Percentiles rank a stretch among this genome's conserved stretches.
Evolutionary conservation across 108 stramenopile genomes (phyloP).

Genomic region (Pseudonitzschia delicatissima): DNA sequence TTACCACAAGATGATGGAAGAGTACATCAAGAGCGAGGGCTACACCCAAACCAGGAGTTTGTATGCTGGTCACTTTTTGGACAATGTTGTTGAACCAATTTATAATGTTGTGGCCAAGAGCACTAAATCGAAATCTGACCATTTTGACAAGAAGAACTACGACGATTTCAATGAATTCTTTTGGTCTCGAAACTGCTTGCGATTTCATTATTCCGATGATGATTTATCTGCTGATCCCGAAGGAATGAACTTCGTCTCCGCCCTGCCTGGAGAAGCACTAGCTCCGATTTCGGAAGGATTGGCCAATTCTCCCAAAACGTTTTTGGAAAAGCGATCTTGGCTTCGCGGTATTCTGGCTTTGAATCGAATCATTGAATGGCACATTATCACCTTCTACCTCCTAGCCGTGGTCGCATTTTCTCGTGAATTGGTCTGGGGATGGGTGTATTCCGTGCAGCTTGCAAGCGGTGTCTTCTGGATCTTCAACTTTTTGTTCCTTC

Average conservation of each 20-base stretch:
- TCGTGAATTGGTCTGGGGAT: slow-evolving; percentile 89
- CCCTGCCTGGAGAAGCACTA: slow-evolving; percentile 56
- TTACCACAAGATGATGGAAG: slow-evolving; percentile 98
- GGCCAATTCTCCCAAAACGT: slow-evolving; percentile 87
- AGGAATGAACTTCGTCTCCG: slow-evolving; percentile 29
- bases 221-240: slow-evolving; percentile 45
- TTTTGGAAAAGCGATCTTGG: slow-evolving; percentile 95
- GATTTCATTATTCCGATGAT: slow-evolving; percentile 70
- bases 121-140: slow-evolving; percentile 81
- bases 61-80: slow-evolving; percentile 94
- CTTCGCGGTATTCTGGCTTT: slow-evolving; percentile 88
- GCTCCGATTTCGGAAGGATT: slow-evolving; percentile 77
- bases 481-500: slow-evolving; percentile 83
- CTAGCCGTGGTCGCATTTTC: slow-evolving; percentile 87
- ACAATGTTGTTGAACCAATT: slow-evolving; percentile 91
- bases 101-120: slow-evolving; percentile 81
- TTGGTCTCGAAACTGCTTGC: slow-evolving; percentile 93
- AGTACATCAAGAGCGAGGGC: slow-evolving; percentile 65
- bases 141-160: slow-evolving; percentile 90
- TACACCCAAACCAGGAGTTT: slow-evolving; percentile 76
- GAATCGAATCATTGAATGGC: slow-evolving; percentile 91
- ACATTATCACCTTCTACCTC: slow-evolving; percentile 92
- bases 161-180: slow-evolving; percentile 99
- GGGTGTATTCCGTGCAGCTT: slow-evolving; percentile 87
- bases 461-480: slow-evolving; percentile 94